phyloP scores from a whole-genome alignment of 306 rosid species.

The Gleditsia sinensis region DNA sequence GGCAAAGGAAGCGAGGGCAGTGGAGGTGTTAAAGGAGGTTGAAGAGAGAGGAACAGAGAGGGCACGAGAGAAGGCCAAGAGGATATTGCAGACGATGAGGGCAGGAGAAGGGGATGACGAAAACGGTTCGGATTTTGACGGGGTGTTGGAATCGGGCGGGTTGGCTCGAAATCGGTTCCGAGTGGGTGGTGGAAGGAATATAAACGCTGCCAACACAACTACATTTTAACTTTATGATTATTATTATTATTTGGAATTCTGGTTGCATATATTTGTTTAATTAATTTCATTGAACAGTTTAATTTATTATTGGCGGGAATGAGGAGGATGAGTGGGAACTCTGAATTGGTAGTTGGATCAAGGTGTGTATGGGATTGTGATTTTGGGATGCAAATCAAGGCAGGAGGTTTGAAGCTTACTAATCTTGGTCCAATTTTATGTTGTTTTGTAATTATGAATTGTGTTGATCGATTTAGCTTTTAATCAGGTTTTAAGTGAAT shows the following conservation, averaged over 20 bases:
- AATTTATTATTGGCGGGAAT: constrained; percentile 4
- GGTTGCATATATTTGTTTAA: not conserved
- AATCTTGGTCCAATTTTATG: not conserved
- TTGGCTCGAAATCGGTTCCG: constrained; percentile 34
- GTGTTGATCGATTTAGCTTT: constrained; percentile 11
- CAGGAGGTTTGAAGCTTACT: not conserved
- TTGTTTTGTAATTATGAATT: not conserved
- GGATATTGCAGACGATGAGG: constrained; percentile 56
- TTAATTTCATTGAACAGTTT: not conserved
- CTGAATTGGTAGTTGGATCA: constrained; percentile 15
- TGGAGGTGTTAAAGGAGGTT: constrained; percentile 65
- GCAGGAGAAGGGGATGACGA: constrained; percentile 36
- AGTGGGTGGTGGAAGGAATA: constrained; percentile 33
- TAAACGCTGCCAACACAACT: constrained; percentile 37
- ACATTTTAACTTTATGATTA: constrained; percentile 42
- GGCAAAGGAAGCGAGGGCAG: constrained; percentile 86
- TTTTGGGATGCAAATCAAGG: constrained; percentile 36
- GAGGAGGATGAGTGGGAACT: not conserved
- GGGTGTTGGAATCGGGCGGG: constrained; percentile 31
- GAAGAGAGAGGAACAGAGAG: constrained; percentile 79
- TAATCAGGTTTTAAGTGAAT: constrained; percentile 34
- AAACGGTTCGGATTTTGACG: constrained; percentile 9
- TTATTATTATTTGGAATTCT: not conserved
- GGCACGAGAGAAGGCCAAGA: constrained; percentile 64
- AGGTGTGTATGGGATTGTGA: not conserved